Percentiles rank a stretch among this genome's conserved stretches.
Conservation (phyloP, 2,329 filamentous ascomycete species). For the Aspergillus sp. region DNA sequence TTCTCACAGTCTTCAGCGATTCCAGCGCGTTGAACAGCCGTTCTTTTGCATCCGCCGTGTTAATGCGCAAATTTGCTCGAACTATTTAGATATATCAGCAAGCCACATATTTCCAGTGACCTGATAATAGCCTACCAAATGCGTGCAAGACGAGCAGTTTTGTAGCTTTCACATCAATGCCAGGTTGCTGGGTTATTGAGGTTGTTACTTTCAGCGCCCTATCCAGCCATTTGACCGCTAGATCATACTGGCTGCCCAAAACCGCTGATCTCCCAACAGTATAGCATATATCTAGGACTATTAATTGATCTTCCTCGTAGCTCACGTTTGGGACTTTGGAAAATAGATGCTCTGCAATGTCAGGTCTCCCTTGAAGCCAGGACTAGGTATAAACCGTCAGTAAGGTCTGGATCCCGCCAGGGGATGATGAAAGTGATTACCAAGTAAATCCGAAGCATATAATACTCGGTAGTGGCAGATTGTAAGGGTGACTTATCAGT, state of each 20-base stretch:
- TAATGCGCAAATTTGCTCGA: slow-evolving; percentile 23
- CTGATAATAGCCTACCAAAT: slow-evolving; percentile 42
- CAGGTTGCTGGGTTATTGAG: slow-evolving; percentile 43
- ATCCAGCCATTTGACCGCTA: slow-evolving; percentile 68
- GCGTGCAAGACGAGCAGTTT: slow-evolving; percentile 63
- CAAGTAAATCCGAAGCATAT: slow-evolving; percentile 60
- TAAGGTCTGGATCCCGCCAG: not conserved
- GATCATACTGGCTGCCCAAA: slow-evolving; percentile 46
- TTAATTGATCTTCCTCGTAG: slow-evolving; percentile 41
- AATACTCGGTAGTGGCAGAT: slow-evolving; percentile 52
- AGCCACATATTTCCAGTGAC: not conserved
- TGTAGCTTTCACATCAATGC: slow-evolving; percentile 59
- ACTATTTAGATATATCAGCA: slow-evolving; percentile 7
- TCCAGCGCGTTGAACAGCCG: slow-evolving; percentile 56
- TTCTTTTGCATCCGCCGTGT: slow-evolving; percentile 40
- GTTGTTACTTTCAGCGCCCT: slow-evolving; percentile 60
- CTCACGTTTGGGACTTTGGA: slow-evolving; percentile 47
- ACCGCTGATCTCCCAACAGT: slow-evolving; percentile 64
- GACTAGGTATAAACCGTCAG: slow-evolving; percentile 47
- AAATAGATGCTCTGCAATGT: slow-evolving; percentile 77
- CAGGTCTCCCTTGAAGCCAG: slow-evolving; percentile 67
- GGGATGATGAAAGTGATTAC: slow-evolving; percentile 42
- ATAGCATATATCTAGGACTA: slow-evolving; percentile 63
- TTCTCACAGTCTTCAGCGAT: slow-evolving; percentile 47
- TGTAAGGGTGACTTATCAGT: slow-evolving; percentile 6